A percentile compares a stretch with the other conserved stretches of the same genome.
Conservation (phyloP, 2,329 filamentous ascomycete genomes). For the Nannizzia gypsea region DNA sequence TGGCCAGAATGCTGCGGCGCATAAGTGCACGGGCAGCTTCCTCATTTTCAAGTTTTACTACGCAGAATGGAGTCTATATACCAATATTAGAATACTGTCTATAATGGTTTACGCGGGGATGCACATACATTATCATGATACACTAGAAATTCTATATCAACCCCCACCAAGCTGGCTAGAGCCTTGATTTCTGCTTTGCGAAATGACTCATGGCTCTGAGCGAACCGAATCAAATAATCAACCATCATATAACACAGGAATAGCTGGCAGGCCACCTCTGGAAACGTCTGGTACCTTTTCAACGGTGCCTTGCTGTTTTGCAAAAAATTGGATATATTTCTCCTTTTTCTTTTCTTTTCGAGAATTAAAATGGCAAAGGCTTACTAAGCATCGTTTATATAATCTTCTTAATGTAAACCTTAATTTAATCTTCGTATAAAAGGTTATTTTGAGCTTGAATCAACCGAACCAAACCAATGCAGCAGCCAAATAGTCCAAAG, state of each 20-base stretch:
- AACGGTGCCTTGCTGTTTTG: neutral
- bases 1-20: conserved; percentile 65
- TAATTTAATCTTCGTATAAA: too few species aligned
- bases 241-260: conserved; percentile 22
- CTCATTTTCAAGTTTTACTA: conserved; percentile 56
- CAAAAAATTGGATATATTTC: neutral
- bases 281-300: neutral
- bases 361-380: too few species aligned
- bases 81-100: conserved; percentile 4
- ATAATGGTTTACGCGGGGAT: neutral
- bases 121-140: conserved; percentile 61
- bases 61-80: conserved; percentile 71
- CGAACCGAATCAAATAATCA: conserved; percentile 82
- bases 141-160: conserved; percentile 59
- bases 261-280: neutral
- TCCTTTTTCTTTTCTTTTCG: too few species aligned
- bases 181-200: conserved; percentile 72
- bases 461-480: too few species aligned
- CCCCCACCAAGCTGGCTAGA: conserved; percentile 55
- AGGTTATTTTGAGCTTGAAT: too few species aligned
- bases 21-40: conserved; percentile 56
- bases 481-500: too few species aligned
- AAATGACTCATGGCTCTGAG: conserved; percentile 84
- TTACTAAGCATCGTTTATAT: too few species aligned
- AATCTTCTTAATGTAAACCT: too few species aligned